These are phyloP conservation scores for Scheffersomyces insectosa DNA, from an alignment of 1,139 yeast genomes.

Conservation along the genomic window DNA sequence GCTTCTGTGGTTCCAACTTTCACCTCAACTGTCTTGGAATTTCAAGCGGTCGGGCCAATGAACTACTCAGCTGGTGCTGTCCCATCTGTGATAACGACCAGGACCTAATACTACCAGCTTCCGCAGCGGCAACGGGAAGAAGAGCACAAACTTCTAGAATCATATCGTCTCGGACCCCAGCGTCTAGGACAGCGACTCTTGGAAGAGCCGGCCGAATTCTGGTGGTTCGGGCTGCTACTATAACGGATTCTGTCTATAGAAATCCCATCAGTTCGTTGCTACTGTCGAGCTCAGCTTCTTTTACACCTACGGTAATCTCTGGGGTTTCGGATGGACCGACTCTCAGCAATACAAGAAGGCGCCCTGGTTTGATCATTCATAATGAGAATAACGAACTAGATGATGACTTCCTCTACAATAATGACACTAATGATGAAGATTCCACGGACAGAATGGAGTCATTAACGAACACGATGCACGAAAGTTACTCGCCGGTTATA, in stretches of 20 bases:
- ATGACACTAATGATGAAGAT: slow-evolving; percentile 10
- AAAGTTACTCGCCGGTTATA: slow-evolving; percentile 19
- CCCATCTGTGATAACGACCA: slow-evolving; percentile 45
- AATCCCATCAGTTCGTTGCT: not conserved
- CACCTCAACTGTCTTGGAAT: slow-evolving; percentile 39
- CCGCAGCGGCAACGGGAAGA: slow-evolving; percentile 1
- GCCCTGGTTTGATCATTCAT: slow-evolving; percentile 22
- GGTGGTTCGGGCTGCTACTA: not conserved
- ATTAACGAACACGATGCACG: not conserved
- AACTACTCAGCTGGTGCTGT: slow-evolving; percentile 35
- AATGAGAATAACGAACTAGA: slow-evolving; percentile 39
- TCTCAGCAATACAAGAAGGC: slow-evolving; percentile 4
- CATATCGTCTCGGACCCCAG: not conserved
- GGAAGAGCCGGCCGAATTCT: too few species aligned
- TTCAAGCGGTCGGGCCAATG: slow-evolving; percentile 7
- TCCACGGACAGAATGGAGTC: slow-evolving; percentile 2
- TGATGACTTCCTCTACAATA: slow-evolving; percentile 31
- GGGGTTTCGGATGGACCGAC: not conserved
- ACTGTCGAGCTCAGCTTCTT: too few species aligned
- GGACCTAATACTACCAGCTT: slow-evolving; percentile 20
- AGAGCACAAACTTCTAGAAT: not conserved
- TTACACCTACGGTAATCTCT: too few species aligned
- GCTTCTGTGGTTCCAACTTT: slow-evolving; percentile 34
- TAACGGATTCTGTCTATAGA: not conserved
- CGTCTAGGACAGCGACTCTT: not conserved